Evolutionary conservation across 163 green algal genomes (phyloP).

Genomic region (Trebouxiophyceae sp.): DNA sequence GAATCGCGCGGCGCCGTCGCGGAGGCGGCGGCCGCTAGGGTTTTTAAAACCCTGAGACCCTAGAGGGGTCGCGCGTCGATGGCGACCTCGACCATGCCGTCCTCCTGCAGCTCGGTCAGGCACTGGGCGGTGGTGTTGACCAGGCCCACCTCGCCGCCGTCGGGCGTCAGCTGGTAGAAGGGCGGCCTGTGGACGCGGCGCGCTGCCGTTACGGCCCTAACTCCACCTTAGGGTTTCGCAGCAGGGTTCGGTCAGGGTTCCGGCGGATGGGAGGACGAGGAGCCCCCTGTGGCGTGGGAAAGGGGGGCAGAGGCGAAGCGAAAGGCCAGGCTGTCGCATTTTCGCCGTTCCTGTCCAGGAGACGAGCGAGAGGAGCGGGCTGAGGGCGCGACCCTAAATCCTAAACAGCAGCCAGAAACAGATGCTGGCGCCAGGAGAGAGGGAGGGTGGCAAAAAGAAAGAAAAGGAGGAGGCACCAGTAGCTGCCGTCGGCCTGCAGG

Average conservation of each 20-base stretch:
- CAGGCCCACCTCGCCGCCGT: neutral
- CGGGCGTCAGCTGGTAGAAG: conserved; percentile 1
- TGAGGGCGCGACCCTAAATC: neutral
- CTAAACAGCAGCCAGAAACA: neutral
- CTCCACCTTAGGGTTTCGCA: too few species aligned
- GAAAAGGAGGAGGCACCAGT: conserved; percentile 2
- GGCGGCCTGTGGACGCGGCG: neutral
- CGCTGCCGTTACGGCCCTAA: too few species aligned
- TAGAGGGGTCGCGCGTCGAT: neutral
- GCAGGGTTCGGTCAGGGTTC: too few species aligned
- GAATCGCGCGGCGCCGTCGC: too few species aligned
- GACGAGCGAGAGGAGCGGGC: neutral
- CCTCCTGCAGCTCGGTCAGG: neutral
- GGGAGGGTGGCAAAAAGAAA: neutral
- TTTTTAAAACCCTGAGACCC: neutral
- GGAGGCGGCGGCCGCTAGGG: too few species aligned
- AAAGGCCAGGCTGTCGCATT: too few species aligned
- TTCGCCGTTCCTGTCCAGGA: too few species aligned
- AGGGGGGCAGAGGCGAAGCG: too few species aligned
- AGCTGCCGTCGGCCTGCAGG: neutral
- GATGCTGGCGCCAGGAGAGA: neutral
- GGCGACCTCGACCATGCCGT: neutral
- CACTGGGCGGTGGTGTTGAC: neutral
- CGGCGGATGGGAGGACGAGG: too few species aligned
- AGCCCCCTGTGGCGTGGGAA: too few species aligned